These are phyloP conservation scores for Kodamaea laetipori DNA, from an alignment of 805 yeast genomes.

Conservation along the genomic window DNA sequence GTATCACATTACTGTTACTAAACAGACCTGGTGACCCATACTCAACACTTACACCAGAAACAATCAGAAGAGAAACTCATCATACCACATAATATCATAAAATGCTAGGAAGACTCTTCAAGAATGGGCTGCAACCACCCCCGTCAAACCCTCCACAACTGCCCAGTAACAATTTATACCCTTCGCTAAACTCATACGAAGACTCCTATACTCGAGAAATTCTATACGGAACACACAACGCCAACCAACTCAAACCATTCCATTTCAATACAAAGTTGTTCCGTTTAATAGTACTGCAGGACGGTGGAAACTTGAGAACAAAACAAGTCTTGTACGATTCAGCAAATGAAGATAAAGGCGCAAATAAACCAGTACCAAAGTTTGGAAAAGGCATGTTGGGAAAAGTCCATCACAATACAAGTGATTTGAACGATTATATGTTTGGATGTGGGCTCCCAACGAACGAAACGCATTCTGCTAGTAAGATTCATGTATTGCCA, in stretches of 20 bases:
- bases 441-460: conserved; percentile 59
- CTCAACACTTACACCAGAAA: too few relatives aligned
- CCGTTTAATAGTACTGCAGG: conserved; percentile 51
- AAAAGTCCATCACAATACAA: conserved; percentile 38
- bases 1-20: too few relatives aligned
- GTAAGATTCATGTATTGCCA: conserved; percentile 53
- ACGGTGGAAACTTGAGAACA: conserved; percentile 48
- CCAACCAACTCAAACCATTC: conserved; percentile 28
- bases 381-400: conserved; percentile 19
- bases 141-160: conserved; percentile 10
- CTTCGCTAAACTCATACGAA: conserved; percentile 35
- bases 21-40: too few relatives aligned
- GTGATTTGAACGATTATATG: conserved; percentile 53
- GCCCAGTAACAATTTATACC: conserved; percentile 2
- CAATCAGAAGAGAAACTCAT: too few relatives aligned
- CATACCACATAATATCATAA: too few relatives aligned
- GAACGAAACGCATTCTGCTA: conserved; percentile 44
- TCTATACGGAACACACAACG: conserved; percentile 45
- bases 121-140: conserved; percentile 13
- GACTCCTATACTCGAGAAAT: conserved; percentile 49
- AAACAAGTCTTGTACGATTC: conserved; percentile 55
- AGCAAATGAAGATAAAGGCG: conserved; percentile 23
- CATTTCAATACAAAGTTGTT: conserved; percentile 34
- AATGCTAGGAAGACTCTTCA: conserved; percentile 21
- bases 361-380: neutral